A percentile compares a stretch with the other conserved stretches of the same genome.
Evolutionary conservation across 2,329 filamentous ascomycete genomes (phyloP).

Genomic region (Ophiocordyceps sinensis): DNA sequence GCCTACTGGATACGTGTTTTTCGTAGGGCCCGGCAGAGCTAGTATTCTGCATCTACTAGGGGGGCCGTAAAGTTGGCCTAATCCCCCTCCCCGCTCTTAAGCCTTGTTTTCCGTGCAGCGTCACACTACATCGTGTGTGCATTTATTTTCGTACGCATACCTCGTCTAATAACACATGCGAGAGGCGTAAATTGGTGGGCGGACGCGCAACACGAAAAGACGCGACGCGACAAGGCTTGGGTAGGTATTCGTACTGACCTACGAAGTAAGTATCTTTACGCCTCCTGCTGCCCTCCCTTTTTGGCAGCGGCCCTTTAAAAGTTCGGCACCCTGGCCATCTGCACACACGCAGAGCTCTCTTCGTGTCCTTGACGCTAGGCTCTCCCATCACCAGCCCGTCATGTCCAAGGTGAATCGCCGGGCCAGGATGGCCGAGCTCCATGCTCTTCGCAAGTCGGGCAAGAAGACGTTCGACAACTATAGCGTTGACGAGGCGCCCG

Average conservation of each 20-base stretch:
- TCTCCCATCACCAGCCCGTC: constrained; percentile 4
- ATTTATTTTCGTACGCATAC: too few relatives aligned
- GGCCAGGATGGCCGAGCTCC: constrained; percentile 59
- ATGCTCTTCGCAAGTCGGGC: constrained; percentile 70
- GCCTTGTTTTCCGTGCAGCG: too few relatives aligned
- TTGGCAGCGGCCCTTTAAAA: not conserved
- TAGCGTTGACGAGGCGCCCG: constrained; percentile 67
- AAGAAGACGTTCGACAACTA: constrained; percentile 86
- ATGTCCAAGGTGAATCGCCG: constrained; percentile 25
- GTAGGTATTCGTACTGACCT: too few relatives aligned
- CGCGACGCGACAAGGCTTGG: not conserved
- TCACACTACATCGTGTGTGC: too few relatives aligned
- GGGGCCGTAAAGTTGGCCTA: too few relatives aligned
- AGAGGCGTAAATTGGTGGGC: not conserved
- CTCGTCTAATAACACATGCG: too few relatives aligned
- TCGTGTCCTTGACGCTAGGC: too few relatives aligned
- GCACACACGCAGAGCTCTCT: too few relatives aligned
- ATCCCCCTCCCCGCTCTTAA: too few relatives aligned
- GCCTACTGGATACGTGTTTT: too few relatives aligned
- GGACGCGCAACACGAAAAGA: not conserved
- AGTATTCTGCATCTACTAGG: too few relatives aligned
- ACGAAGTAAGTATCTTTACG: not conserved
- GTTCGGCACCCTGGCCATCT: not conserved
- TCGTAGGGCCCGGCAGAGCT: too few relatives aligned
- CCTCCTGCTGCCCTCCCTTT: not conserved